Evolutionary conservation across 164 flowering plant genomes (phyloP).

Genomic region (Taxillus chinensis): DNA sequence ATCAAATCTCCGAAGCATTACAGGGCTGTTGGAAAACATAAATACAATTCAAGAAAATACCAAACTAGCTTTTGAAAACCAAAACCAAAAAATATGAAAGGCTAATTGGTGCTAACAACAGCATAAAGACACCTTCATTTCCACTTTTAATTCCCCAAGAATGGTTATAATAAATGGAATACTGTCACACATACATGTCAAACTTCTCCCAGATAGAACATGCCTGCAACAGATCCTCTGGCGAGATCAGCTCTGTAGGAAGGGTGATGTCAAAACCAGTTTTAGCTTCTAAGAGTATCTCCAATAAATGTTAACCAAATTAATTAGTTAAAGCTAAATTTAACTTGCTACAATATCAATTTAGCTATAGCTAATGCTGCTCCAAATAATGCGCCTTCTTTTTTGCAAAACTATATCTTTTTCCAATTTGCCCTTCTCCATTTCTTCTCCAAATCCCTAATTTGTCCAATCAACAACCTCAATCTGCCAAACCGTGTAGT

Average conservation of each 20-base stretch:
- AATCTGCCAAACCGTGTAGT: too few species aligned
- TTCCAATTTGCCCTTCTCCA: too few species aligned
- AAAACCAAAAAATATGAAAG: neutral
- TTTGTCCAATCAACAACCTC: too few species aligned
- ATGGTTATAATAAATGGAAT: constrained; percentile 12
- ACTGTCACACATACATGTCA: constrained; percentile 66
- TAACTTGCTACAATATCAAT: too few species aligned
- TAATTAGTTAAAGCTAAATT: too few species aligned
- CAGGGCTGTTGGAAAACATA: constrained; percentile 36
- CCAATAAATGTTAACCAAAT: too few species aligned
- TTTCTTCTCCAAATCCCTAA: too few species aligned
- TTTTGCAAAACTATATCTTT: too few species aligned
- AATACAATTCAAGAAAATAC: neutral
- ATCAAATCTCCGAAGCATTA: constrained; percentile 90
- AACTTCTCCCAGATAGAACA: constrained; percentile 95
- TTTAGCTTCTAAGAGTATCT: neutral
- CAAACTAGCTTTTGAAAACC: too few species aligned
- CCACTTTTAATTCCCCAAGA: neutral
- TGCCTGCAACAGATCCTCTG: constrained; percentile 90
- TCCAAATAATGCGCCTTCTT: too few species aligned
- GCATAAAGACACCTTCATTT: neutral
- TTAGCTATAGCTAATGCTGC: too few species aligned
- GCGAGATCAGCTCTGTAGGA: constrained; percentile 79
- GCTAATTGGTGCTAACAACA: neutral
- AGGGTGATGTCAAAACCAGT: neutral